These are phyloP conservation scores for Phytophthora lateralis DNA, from an alignment of 352 stramenopile species.

Conservation along the genomic window DNA sequence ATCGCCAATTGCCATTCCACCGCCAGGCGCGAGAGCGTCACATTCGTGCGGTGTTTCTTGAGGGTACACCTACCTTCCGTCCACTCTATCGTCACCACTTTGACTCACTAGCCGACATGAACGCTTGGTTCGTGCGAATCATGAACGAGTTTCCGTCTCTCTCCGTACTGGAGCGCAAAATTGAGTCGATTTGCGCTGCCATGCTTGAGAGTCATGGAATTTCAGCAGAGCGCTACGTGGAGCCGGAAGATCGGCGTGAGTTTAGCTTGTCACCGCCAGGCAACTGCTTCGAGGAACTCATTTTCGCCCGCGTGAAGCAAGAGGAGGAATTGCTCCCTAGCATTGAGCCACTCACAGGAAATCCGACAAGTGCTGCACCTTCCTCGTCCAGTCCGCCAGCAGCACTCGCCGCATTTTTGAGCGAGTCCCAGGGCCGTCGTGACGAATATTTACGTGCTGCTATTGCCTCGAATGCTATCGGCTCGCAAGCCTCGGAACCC, in stretches of 20 bases:
- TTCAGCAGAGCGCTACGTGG: slow-evolving; percentile 46
- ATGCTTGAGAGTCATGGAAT: slow-evolving; percentile 28
- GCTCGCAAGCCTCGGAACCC: not conserved
- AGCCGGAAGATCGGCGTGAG: slow-evolving; percentile 58
- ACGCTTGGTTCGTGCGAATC: slow-evolving; percentile 65
- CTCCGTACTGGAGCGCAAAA: slow-evolving; percentile 71
- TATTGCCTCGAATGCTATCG: slow-evolving; percentile 35
- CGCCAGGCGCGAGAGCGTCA: slow-evolving; percentile 68
- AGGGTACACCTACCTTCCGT: slow-evolving; percentile 56
- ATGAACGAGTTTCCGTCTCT: slow-evolving; percentile 81
- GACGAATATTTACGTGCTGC: slow-evolving; percentile 52
- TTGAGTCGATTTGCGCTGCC: slow-evolving; percentile 63
- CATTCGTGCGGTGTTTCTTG: slow-evolving; percentile 75
- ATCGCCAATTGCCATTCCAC: slow-evolving; percentile 79
- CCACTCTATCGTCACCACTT: slow-evolving; percentile 73
- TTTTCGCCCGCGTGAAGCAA: slow-evolving; percentile 44
- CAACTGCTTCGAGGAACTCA: slow-evolving; percentile 62
- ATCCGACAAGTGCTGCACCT: slow-evolving; percentile 4
- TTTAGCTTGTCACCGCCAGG: slow-evolving; percentile 65
- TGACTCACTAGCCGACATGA: slow-evolving; percentile 45
- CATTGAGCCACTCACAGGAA: slow-evolving; percentile 20
- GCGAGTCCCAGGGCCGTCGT: slow-evolving; percentile 44
- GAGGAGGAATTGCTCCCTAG: slow-evolving; percentile 42
- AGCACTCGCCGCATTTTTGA: slow-evolving; percentile 33
- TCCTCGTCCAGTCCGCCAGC: slow-evolving; percentile 17